These are phyloP conservation scores for Trapa bicornis DNA, from an alignment of 345 rosid species.

Conservation along the genomic window DNA sequence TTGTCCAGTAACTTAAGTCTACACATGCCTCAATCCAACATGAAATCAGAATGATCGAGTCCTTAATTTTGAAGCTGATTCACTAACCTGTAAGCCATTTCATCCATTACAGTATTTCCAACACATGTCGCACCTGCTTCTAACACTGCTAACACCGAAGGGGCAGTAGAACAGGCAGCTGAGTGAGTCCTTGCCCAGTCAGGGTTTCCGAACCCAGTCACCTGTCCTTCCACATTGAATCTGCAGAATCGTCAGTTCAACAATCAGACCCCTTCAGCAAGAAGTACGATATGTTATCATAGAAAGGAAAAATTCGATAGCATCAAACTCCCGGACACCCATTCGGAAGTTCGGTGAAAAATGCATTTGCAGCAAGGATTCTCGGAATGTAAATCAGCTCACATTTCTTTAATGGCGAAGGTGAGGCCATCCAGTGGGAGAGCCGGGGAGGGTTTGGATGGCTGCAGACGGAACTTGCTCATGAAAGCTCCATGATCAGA, in stretches of 20 bases:
- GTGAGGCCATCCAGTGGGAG: constrained; percentile 53
- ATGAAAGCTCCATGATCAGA: constrained; percentile 72
- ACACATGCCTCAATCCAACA: background rate
- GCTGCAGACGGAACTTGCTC: constrained; percentile 47
- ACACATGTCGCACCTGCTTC: constrained; percentile 56
- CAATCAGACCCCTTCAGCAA: background rate
- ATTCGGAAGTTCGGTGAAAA: background rate
- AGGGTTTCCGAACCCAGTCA: constrained; percentile 86
- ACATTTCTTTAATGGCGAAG: constrained; percentile 93
- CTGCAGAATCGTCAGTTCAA: constrained; percentile 21
- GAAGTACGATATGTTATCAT: too few relatives aligned
- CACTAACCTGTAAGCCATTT: constrained; percentile 80
- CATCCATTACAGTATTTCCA: constrained; percentile 81
- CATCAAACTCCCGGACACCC: background rate
- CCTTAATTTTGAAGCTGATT: background rate
- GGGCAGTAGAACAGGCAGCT: constrained; percentile 61
- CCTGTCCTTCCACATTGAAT: constrained; percentile 67
- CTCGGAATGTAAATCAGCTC: constrained; percentile 7
- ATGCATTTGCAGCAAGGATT: too few relatives aligned
- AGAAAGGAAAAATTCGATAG: background rate
- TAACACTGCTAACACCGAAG: constrained; percentile 47
- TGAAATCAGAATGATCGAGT: background rate
- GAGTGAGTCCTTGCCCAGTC: constrained; percentile 84
- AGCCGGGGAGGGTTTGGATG: constrained; percentile 30
- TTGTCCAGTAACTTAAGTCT: background rate